These are phyloP conservation scores for Clonostachys rosea DNA, from an alignment of 2,329 filamentous ascomycete species.

Conservation along the genomic window DNA sequence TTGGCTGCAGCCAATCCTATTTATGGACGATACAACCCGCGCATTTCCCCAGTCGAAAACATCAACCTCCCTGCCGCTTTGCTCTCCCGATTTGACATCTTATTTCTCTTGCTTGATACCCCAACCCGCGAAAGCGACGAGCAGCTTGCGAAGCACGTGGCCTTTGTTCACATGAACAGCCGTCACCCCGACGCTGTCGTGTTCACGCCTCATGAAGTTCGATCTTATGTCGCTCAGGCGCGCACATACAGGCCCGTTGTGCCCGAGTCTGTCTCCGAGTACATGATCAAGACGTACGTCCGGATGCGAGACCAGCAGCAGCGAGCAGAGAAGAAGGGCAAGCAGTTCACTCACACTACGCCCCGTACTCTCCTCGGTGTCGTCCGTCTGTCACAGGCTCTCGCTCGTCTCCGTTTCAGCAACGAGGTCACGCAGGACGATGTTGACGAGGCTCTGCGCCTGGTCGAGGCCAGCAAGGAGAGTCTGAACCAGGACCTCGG, in stretches of 20 bases:
- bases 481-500: constrained; percentile 71
- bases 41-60: constrained; percentile 95
- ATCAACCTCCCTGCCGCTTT: constrained; percentile 98
- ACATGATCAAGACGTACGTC: constrained; percentile 96
- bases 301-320: constrained; percentile 90
- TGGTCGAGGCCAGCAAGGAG: constrained; percentile 91
- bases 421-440: constrained; percentile 83
- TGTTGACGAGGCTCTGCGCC: constrained; percentile 87
- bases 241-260: constrained; percentile 85
- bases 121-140: constrained; percentile 86
- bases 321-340: constrained; percentile 83
- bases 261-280: constrained; percentile 82
- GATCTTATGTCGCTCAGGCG: constrained; percentile 91
- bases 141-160: constrained; percentile 91
- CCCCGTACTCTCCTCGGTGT: constrained; percentile 91
- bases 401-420: constrained; percentile 87
- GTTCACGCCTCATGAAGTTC: constrained; percentile 88
- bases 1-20: constrained; percentile 94
- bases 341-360: constrained; percentile 91
- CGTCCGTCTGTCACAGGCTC: constrained; percentile 86
- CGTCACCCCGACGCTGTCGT: constrained; percentile 75
- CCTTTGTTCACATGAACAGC: constrained; percentile 96
- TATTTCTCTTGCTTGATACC: constrained; percentile 95
- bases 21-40: constrained; percentile 96
- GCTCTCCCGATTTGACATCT: constrained; percentile 92